A percentile compares a stretch with the other conserved stretches of the same genome.
These are phyloP conservation scores for Pezicula neosporulosa DNA, from an alignment of 2,329 filamentous ascomycete species.

Conservation along the genomic window DNA sequence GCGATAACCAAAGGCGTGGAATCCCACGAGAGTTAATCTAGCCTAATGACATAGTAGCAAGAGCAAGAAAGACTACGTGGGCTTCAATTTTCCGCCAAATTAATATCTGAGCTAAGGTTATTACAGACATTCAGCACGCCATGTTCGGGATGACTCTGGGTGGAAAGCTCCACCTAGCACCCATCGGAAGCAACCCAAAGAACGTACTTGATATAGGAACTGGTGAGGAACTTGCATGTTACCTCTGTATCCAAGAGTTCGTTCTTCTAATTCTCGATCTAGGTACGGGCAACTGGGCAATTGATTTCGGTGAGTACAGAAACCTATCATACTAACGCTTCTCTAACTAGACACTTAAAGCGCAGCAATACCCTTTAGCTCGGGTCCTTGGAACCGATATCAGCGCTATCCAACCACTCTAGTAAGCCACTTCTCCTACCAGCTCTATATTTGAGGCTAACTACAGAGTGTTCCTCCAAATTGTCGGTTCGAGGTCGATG, in stretches of 20 bases:
- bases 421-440: background rate
- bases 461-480: conserved; percentile 38
- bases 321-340: background rate
- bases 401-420: conserved; percentile 3
- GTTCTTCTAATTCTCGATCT: background rate
- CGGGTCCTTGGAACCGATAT: background rate
- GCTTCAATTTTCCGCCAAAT: background rate
- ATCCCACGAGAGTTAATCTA: background rate
- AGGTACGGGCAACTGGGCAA: conserved; percentile 1
- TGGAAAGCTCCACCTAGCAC: background rate
- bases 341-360: background rate
- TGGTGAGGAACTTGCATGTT: background rate
- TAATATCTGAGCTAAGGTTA: background rate
- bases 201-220: conserved; percentile 1
- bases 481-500: conserved; percentile 45
- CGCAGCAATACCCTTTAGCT: background rate
- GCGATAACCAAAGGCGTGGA: background rate
- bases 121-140: background rate
- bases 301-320: background rate
- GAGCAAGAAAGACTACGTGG: conserved; percentile 1
- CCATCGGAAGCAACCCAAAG: background rate
- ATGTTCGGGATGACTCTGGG: background rate
- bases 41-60: background rate
- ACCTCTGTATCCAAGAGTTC: background rate
- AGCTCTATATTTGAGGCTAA: too few species aligned